phyloP scores from a whole-genome alignment of 768 basidiomycete species.

The Coprinellus aureogranulatus region DNA sequence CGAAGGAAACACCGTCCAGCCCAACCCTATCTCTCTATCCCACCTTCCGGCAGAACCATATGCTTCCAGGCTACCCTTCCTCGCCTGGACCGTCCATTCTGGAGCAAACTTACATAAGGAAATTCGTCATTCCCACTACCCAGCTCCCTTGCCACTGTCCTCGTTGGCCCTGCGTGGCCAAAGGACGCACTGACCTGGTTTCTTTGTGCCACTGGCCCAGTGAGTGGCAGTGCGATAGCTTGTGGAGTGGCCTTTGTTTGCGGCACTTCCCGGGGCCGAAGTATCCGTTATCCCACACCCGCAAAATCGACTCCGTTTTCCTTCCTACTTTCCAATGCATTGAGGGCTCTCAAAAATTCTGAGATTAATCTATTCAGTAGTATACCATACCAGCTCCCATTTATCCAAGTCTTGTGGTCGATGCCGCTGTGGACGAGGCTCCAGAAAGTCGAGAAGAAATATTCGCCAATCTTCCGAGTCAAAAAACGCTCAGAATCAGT shows the following conservation, averaged over 20 bases:
- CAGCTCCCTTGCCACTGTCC: too few relatives aligned
- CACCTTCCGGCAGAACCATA: too few relatives aligned
- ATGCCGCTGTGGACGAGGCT: constrained; percentile 13
- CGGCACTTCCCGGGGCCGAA: constrained; percentile 11
- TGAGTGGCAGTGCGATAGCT: not conserved
- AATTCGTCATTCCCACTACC: too few relatives aligned
- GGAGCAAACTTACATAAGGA: not conserved
- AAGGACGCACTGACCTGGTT: too few relatives aligned
- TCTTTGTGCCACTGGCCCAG: not conserved
- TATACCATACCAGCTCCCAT: not conserved
- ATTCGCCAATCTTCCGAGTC: constrained; percentile 47
- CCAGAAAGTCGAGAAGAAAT: constrained; percentile 29
- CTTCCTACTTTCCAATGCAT: not conserved
- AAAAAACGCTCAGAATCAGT: constrained; percentile 45
- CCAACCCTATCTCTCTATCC: too few relatives aligned
- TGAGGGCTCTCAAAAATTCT: not conserved
- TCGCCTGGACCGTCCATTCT: too few relatives aligned
- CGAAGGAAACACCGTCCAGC: too few relatives aligned
- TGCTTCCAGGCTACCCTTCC: too few relatives aligned
- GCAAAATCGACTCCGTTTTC: constrained; percentile 5
- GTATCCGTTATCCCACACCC: not conserved
- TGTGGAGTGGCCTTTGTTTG: constrained; percentile 3
- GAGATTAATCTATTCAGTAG: not conserved
- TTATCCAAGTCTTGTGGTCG: not conserved
- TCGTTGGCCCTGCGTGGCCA: too few relatives aligned